A percentile compares a stretch with the other conserved stretches of the same genome.
Conservation (phyloP, 768 basidiomycete species). For the Calocera viscosa region DNA sequence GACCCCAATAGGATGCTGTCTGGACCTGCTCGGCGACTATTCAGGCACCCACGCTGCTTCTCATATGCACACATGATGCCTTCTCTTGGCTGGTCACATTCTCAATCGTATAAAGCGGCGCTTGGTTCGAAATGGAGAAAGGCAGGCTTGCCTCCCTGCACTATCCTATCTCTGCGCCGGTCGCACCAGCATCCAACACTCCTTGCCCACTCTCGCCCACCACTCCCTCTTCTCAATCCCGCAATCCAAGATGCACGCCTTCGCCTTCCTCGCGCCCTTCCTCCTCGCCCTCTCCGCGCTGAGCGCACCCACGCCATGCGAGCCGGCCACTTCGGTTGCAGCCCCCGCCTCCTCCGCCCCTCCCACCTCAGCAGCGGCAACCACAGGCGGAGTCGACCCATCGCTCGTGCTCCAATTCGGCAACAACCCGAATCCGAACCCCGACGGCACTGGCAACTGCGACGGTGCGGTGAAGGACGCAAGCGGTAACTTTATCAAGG, state of each 20-base stretch:
- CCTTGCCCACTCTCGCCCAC: neutral
- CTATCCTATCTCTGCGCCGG: neutral
- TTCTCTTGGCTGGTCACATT: neutral
- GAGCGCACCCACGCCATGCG: neutral
- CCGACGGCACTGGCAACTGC: constrained; percentile 48
- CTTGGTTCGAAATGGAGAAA: neutral
- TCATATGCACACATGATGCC: too few relatives aligned
- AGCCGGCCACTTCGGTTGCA: neutral
- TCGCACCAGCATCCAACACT: neutral
- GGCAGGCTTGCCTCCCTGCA: constrained; percentile 2
- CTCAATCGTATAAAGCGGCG: neutral
- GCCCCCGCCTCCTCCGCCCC: neutral
- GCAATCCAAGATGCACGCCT: neutral
- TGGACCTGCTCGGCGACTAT: neutral
- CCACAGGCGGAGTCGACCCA: neutral
- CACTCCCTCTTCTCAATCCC: neutral
- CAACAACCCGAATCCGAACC: neutral
- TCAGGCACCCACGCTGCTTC: neutral
- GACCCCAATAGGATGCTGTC: too few relatives aligned
- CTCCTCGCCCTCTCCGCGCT: neutral
- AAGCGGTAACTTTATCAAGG: constrained; percentile 43
- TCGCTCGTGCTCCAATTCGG: neutral
- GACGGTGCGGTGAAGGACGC: constrained; percentile 49
- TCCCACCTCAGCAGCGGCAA: neutral
- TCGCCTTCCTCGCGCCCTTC: neutral